Evolutionary conservation across 768 basidiomycete genomes (phyloP), one percentile per base, ranked within the genome.

Genomic region (Pisolithus marmoratus): DNA sequence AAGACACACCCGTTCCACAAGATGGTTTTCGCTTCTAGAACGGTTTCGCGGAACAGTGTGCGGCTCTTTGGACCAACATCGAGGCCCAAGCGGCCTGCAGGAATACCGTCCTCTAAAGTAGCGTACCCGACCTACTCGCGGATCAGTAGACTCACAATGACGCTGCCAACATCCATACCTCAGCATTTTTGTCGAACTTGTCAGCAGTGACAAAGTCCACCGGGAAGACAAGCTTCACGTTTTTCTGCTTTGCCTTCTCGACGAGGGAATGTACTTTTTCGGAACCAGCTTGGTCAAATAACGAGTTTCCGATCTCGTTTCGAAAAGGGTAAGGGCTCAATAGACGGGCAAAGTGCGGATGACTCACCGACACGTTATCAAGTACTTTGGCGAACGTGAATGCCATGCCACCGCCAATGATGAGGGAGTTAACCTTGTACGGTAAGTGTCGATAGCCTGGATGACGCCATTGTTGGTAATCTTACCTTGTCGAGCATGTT

Each of bases 361-460:
- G 49, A 62, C 80, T 56, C 62, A 90, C 92, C 45, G 82, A 67
- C 43, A 93, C 78, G 54, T 82, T 77, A 52, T 97, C 81, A 52
- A 95, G 77, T 6, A 85, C 88, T 77, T 97, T 98, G 73, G 94
- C 93, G 81, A 99, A 99, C 52, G 95, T 99, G 74, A 96, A 99
- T 34, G 92, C 90, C 95, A 99, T 99, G 26, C 95, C 95, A 63
- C 95, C 95, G 57, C 92, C 89, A 60, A 99, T 90, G 68, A 99
- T 97, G 58, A 99, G 75, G 22, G 88, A 90, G 73, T 99, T 77
- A 71, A 98, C 95, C 90, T 93, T 56, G 8, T 45, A 45, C 9
- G 49, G 37, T 36, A 23, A 48, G 29, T 36, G 17, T 27, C 14
- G 15, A 45, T 15, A 20, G 27, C 42, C 9, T 11, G 27, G 46